Base-by-base conservation (phyloP, 192 early-diverging fungal genomes). In the Linnemannia schmuckeri region DNA sequence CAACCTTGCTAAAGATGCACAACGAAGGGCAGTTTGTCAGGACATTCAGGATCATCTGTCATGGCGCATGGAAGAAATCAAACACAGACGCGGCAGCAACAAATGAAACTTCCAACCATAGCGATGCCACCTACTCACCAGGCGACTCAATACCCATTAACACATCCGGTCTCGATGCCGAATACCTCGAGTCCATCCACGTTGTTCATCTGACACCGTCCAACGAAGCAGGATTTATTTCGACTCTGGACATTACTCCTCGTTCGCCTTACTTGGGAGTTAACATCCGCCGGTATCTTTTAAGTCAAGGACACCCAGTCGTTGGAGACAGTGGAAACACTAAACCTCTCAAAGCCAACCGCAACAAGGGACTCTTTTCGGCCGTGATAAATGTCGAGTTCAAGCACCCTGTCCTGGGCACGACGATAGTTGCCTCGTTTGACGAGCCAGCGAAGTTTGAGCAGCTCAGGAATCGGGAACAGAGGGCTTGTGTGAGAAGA, bases 341-440 rank as follows among this genome's bases (percentile, higher is more conserved):
- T 2, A 83, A 87, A 37, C 89, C 89, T 4, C 83, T 95, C 35
- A 85, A 89, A 41, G 88, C 91, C 44, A 92, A 93, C 74, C 78
- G 88, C 17, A 90, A 92, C 83, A 95, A 95, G 68, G 94, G 94
- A 33, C 80, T 92, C 0, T 87, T 89, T 44, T 79, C 91, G 37
- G 88, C 92, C 0, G 75, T 94, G 30, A 72, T 88, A 10, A 55
- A 77, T 3, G 69, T 94, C 0, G 78, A 89, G 8, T 89, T 95
- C 78, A 70, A 80, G 12, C 91, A 93, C 40, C 88, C 89, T 0
- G 38, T 70, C 22, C 37, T 22, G 1, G 57, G 52, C 3, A 72
- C n/a, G 20, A 8, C 9, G 1, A 68, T 94, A 12, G 15, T 35
- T 6, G 82, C 91, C 0, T 38, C 47, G 22, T 70, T 79, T 17